Evolutionary conservation across 192 early-diverging fungal species (phyloP).

Genomic region (Oehlia diaphana): DNA sequence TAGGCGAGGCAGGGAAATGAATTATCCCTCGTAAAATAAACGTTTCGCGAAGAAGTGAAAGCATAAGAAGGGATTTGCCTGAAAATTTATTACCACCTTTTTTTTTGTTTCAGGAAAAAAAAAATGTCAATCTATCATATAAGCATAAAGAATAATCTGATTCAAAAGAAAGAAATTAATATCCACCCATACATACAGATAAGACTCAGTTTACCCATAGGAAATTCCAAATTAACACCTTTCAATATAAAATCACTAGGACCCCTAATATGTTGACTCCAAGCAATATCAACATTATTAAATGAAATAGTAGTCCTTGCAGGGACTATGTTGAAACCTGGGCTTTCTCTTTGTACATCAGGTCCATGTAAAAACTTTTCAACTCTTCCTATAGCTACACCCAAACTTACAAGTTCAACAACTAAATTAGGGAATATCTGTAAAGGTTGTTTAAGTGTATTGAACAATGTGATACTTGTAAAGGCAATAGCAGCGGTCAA

Average conservation of each 20-base stretch:
- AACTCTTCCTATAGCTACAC: slow-evolving; percentile 59
- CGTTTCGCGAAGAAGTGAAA: slow-evolving; percentile 74
- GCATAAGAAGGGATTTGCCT: slow-evolving; percentile 82
- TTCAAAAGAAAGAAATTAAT: not conserved
- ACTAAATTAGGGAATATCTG: slow-evolving; percentile 44
- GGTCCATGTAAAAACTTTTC: slow-evolving; percentile 72
- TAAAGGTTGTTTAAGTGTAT: slow-evolving; percentile 47
- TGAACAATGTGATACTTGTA: slow-evolving; percentile 66
- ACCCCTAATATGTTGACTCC: slow-evolving; percentile 34
- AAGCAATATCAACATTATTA: slow-evolving; percentile 48
- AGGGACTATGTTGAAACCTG: slow-evolving; percentile 1
- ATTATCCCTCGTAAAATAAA: slow-evolving; percentile 41
- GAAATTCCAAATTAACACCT: slow-evolving; percentile 47
- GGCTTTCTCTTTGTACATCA: slow-evolving; percentile 22
- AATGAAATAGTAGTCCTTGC: slow-evolving; percentile 45
- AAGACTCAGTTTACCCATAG: slow-evolving; percentile 46
- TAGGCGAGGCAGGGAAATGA: slow-evolving; percentile 44
- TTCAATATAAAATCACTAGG: slow-evolving; percentile 47
- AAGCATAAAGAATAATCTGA: not conserved
- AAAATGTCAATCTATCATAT: not conserved
- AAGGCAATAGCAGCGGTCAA: slow-evolving; percentile 69
- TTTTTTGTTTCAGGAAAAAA: not conserved
- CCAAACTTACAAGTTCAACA: slow-evolving; percentile 36
- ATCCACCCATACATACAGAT: slow-evolving; percentile 42
- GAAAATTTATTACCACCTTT: slow-evolving; percentile 76